Evolutionary conservation across 768 basidiomycete genomes (phyloP).

Genomic region (Termitomyces sp.): DNA sequence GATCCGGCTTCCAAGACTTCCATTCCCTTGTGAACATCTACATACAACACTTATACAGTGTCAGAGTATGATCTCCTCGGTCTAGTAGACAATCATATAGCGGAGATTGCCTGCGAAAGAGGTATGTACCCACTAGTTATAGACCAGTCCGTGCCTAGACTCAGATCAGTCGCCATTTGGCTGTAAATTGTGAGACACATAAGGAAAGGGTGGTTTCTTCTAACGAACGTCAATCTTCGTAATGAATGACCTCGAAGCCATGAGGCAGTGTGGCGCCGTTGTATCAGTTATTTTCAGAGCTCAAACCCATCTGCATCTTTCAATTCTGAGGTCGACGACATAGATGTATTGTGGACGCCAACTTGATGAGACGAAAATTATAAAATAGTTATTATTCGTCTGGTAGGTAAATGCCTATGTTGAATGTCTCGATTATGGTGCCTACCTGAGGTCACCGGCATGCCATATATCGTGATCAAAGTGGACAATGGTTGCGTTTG

Average conservation of each 20-base stretch:
- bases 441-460: too few species aligned
- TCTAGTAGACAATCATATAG: not conserved
- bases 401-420: not conserved
- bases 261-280: not conserved
- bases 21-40: not conserved
- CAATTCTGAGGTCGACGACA: too few species aligned
- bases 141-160: not conserved
- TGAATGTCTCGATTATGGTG: not conserved
- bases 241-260: not conserved
- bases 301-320: not conserved
- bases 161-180: not conserved
- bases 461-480: not conserved
- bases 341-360: not conserved
- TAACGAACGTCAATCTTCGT: not conserved
- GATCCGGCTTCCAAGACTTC: not conserved
- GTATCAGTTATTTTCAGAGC: too few species aligned
- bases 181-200: not conserved
- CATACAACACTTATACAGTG: not conserved
- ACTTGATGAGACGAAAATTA: not conserved
- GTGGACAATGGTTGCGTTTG: too few species aligned
- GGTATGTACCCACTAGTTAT: not conserved
- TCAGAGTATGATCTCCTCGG: not conserved
- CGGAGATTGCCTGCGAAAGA: not conserved
- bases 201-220: not conserved
- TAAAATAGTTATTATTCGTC: too few species aligned